Conservation (phyloP, 1,284 basidiomycete genomes). For the Rhodotorula sp. region DNA sequence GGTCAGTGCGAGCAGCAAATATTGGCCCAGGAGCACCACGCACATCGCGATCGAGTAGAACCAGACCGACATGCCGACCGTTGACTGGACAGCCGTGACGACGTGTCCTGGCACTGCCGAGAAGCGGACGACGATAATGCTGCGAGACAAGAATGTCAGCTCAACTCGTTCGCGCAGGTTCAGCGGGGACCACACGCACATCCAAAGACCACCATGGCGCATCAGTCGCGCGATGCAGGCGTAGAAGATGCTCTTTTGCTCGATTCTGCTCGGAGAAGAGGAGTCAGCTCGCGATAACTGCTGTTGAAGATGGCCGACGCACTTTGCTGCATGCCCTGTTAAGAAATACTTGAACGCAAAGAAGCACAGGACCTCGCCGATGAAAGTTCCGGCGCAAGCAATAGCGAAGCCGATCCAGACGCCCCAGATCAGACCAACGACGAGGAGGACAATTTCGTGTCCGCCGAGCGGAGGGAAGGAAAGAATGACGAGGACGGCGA, state of each 20-base stretch:
- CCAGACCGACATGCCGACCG: slow-evolving; percentile 44
- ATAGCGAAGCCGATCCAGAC: slow-evolving; percentile 48
- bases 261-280: slow-evolving; percentile 27
- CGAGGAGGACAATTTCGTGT: slow-evolving; percentile 27
- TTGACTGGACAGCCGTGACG: slow-evolving; percentile 43
- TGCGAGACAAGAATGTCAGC: background rate
- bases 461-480: slow-evolving; percentile 51
- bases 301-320: background rate
- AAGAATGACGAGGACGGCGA: slow-evolving; percentile 48
- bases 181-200: slow-evolving; percentile 39
- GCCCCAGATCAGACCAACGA: slow-evolving; percentile 49
- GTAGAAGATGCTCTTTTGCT: slow-evolving; percentile 48
- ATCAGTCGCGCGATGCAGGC: slow-evolving; percentile 48
- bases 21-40: background rate
- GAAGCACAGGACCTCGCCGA: slow-evolving; percentile 48
- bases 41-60: slow-evolving; percentile 46
- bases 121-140: slow-evolving; percentile 39
- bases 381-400: slow-evolving; percentile 45
- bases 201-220: slow-evolving; percentile 48
- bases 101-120: slow-evolving; percentile 48
- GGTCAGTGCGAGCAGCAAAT: background rate
- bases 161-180: slow-evolving; percentile 26
- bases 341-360: slow-evolving; percentile 49
- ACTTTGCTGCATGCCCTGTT: slow-evolving; percentile 40
- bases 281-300: background rate